Conservation (phyloP, 2,329 filamentous ascomycete species). For the Penicillium sclerotigenum region DNA sequence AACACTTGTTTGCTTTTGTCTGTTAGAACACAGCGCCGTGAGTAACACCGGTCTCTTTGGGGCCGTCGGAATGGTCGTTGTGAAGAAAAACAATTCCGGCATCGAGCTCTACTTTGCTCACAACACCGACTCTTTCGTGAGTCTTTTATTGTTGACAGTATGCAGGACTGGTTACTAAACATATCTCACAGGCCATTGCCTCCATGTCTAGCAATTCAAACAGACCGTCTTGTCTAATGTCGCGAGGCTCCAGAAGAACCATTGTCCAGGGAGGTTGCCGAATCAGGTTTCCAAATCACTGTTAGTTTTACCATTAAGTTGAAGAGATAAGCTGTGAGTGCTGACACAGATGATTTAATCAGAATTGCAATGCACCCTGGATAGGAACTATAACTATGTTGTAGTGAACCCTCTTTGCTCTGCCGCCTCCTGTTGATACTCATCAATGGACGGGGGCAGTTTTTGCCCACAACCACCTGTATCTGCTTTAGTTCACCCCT, state of each 20-base stretch:
- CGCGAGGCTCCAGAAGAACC: slow-evolving; percentile 58
- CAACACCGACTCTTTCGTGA: slow-evolving; percentile 80
- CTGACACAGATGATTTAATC: background rate
- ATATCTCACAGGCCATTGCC: slow-evolving; percentile 61
- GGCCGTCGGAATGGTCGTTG: slow-evolving; percentile 84
- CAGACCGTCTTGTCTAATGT: slow-evolving; percentile 81
- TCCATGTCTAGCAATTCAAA: slow-evolving; percentile 80
- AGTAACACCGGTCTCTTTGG: slow-evolving; percentile 73
- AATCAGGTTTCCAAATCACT: background rate
- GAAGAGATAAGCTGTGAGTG: background rate
- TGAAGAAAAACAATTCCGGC: slow-evolving; percentile 76
- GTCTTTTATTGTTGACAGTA: slow-evolving; percentile 14
- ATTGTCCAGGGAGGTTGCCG: slow-evolving; percentile 48
- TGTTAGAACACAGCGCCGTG: slow-evolving; percentile 73
- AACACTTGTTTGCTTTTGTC: background rate
- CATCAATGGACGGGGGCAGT: background rate
- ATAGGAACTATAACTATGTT: background rate
- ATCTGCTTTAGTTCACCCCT: background rate
- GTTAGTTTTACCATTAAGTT: background rate
- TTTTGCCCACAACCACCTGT: background rate
- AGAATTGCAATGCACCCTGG: background rate
- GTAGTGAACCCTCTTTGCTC: background rate
- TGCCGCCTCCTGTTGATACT: background rate
- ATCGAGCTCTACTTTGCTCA: slow-evolving; percentile 90
- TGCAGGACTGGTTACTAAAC: background rate